A percentile compares a stretch with the other conserved stretches of the same genome.
These are phyloP conservation scores for Ophiognomonia clavigignenti-juglandacearum DNA, from an alignment of 2,329 filamentous ascomycete species.

Conservation along the genomic window DNA sequence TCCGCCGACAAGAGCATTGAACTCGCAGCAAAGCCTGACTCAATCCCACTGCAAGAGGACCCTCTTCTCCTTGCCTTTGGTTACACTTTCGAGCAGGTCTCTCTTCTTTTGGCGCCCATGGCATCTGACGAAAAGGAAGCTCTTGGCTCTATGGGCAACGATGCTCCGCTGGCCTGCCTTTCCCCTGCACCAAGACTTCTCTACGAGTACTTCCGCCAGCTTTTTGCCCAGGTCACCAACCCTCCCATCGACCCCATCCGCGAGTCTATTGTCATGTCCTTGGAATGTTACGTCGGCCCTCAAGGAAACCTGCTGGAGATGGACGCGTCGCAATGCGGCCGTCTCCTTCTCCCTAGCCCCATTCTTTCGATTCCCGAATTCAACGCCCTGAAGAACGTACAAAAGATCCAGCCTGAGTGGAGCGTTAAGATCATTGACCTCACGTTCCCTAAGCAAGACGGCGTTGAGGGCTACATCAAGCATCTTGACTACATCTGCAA, in stretches of 20 bases:
- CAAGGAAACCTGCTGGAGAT: conserved; percentile 95
- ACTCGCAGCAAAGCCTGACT: conserved; percentile 63
- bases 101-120: conserved; percentile 88
- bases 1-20: conserved; percentile 52
- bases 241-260: conserved; percentile 95
- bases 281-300: conserved; percentile 93
- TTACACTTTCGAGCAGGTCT: conserved; percentile 94
- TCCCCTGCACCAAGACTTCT: conserved; percentile 84
- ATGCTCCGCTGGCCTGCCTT: conserved; percentile 86
- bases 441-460: conserved; percentile 84
- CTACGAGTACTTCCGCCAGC: conserved; percentile 95
- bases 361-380: conserved; percentile 88
- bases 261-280: conserved; percentile 96
- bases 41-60: conserved; percentile 73
- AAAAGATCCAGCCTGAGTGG: conserved; percentile 69
- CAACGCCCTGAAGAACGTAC: conserved; percentile 78
- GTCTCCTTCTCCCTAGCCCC: conserved; percentile 81
- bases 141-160: conserved; percentile 95
- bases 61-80: conserved; percentile 81
- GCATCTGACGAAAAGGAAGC: conserved; percentile 96
- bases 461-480: conserved; percentile 76
- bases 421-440: conserved; percentile 87
- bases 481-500: conserved; percentile 87
- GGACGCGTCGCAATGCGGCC: conserved; percentile 81
- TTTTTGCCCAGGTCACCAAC: conserved; percentile 97